Base-by-base conservation (phyloP, 495 filamentous ascomycete species). In the Bombardia bombarda region DNA sequence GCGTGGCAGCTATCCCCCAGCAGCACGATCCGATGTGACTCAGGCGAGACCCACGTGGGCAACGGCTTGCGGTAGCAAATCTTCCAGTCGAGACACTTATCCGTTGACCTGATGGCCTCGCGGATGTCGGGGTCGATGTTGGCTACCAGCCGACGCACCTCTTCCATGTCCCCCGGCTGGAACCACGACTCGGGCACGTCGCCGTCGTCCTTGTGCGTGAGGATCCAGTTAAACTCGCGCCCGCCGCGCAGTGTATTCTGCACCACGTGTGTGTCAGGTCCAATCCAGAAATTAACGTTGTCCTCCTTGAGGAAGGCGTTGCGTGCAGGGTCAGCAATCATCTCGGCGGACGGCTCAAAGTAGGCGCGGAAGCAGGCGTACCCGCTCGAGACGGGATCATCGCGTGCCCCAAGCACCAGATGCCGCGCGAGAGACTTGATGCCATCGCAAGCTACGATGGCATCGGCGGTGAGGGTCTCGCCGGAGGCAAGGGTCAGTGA, bases 211-310 rank as follows among this genome's bases (percentile, higher is more conserved):
- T 65, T 61, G 42, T 65, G 61, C 0, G 68, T 74, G 10, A 72
- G 50, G 43, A 74, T 72, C 70, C 70, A 74, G 50, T 72, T 72
- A 51, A 72, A 74, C 50, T 74, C 70, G 9, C 66, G 55, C n/a
- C 70, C 70, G 25, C 60, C 58, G 23, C 68, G 61, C 9, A 74
- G 58, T 1, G 70, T 72, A 32, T 72, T 70, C 42, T 70, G 67
- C 14, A 74, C 60, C 8, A 73, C 49, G 38, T 75, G 69, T 19
- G 62, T 68, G 40, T 73, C 70, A 13, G 67, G 55, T 4, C 71
- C 71, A 28, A 73, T 73, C 63, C 70, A 73, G 31, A 73, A 72
- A 46, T 75, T 75, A 3, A 73, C 68, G 41, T 69, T 70, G 35
- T 74, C 68, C 33, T 70, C 61, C 19, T 63, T 59, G 13, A 70